Base-by-base conservation (phyloP, 1,284 basidiomycete species). In the Mycena citricolor region DNA sequence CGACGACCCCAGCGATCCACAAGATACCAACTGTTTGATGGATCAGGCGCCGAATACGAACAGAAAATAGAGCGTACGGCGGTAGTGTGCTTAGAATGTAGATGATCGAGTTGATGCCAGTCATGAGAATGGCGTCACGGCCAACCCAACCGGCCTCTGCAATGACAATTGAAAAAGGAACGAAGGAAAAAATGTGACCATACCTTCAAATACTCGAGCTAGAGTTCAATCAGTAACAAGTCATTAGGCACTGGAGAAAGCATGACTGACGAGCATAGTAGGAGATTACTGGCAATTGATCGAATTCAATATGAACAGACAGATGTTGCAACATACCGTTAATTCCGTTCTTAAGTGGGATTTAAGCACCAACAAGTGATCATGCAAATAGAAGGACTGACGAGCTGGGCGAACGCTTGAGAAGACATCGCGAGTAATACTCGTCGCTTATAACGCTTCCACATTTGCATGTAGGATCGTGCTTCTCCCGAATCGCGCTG, bases 391-490 rank as follows among this genome's bases (percentile, higher is more conserved):
- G 34, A 23, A n/a, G 33, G 17, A 71, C 82, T 55, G 54, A 90
- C 89, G 55, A 97, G 70, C 66, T 97, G 95, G 35, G 94, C 94
- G 64, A 97, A 97, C 44, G 90, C 87, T 64, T 98, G 95, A 51
- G 91, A 92, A 14, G 91, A 94, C 91, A 95, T 95, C n/a, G 94
- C 95, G 48, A 98, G 83, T 53, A 97, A 65, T 5, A 98, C 94
- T 33, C 94, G 80, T 32, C 85, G 83, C 56, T 89, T 87, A 66
- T 97, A 97, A 54, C 81, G 79, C 56, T 67, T 81, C 91, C 93
- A 97, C 82, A 98, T 90, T 30, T 78, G 77, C 26, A 66, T 63
- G 68, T 98, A 98, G 8, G 86, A 81, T 45, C 93, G 79, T 47
- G 76, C 84, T 55, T 92, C 91, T n/a, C 86, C 85, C 13, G 76